Base-by-base conservation (phyloP, 441 rosid genomes). In the Populus trichocarpa region DNA sequence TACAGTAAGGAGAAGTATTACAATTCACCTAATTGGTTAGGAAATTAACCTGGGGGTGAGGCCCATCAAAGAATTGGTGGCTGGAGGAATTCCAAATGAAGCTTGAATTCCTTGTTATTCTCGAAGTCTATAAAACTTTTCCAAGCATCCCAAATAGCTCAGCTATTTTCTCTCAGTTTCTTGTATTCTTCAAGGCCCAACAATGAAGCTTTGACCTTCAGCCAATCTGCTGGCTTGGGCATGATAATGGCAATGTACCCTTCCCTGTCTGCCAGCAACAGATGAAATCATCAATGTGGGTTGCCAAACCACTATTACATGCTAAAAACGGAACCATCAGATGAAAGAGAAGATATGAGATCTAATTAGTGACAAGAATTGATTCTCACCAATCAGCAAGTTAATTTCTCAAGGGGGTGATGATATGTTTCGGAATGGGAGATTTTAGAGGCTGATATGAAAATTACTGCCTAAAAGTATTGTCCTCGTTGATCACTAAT, bases 171-270 rank as follows among this genome's bases (percentile, higher is more conserved):
- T 82, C 85, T 91, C 84, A 87, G 67, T 80, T 78, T 88, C 84
- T 87, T 86, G 87, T 86, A 92, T 67, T 91, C 93, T 78, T 91
- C 92, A 38, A 81, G 79, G 69, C 89, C 73, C 71, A 87, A 78
- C n/a, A 95, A 77, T 36, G 94, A 86, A 80, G 84, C 76, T 87
- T 89, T 91, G 76, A 79, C 75, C 85, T 83, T 83, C 53, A 78
- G 85, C 98, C 99, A 96, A 73, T 94, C 96, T 71, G 90, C 89
- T 69, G 97, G 97, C 82, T 87, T 92, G 71, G 93, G 99, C 99
- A 92, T 96, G 61, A 94, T 86, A 79, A 96, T 93, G 16, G 97
- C 99, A 69, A 93, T 84, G 81, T 89, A 93, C 57, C 97, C 99
- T 87, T 95, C 97, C 61, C 99, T 85, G 53, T 85, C 93, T 20